These are phyloP conservation scores for Diaporthe nobilis DNA, from an alignment of 2,329 filamentous ascomycete species.

Conservation along the genomic window DNA sequence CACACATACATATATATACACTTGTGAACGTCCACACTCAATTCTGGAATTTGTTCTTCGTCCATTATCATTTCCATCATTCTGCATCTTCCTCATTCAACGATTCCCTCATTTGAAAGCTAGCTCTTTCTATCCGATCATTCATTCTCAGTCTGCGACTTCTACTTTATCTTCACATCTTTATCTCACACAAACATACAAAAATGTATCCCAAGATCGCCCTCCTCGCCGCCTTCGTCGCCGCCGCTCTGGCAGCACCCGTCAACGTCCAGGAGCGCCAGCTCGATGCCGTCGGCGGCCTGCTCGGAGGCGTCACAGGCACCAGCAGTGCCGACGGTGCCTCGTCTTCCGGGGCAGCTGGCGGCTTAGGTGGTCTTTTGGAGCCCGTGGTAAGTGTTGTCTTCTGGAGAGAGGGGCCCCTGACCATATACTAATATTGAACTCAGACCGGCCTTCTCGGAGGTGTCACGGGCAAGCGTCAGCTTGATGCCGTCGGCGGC, in stretches of 20 bases:
- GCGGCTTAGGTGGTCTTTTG: slow-evolving; percentile 1
- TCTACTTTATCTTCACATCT: background rate
- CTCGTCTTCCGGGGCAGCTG: background rate
- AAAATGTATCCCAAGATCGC: slow-evolving; percentile 39
- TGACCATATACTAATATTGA: background rate
- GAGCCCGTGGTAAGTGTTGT: slow-evolving; percentile 1
- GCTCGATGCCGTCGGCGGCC: slow-evolving; percentile 28
- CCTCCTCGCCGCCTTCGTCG: slow-evolving; percentile 37
- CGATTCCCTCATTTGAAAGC: background rate
- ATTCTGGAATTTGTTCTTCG: background rate
- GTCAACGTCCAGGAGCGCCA: slow-evolving; percentile 26
- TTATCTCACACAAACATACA: background rate
- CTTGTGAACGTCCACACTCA: background rate
- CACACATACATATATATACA: background rate
- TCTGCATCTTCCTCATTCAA: background rate
- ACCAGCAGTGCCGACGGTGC: background rate
- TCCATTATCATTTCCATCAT: background rate
- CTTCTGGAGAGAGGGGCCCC: background rate
- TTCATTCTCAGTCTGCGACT: slow-evolving; percentile 20
- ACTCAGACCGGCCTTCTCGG: slow-evolving; percentile 22
- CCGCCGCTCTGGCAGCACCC: slow-evolving; percentile 26
- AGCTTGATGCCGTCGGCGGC: slow-evolving; percentile 18
- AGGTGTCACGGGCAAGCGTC: slow-evolving; percentile 13
- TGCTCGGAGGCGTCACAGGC: background rate
- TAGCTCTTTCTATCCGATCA: background rate